Conservation (phyloP, 2,329 filamentous ascomycete species). For the Penicillium occitanis region DNA sequence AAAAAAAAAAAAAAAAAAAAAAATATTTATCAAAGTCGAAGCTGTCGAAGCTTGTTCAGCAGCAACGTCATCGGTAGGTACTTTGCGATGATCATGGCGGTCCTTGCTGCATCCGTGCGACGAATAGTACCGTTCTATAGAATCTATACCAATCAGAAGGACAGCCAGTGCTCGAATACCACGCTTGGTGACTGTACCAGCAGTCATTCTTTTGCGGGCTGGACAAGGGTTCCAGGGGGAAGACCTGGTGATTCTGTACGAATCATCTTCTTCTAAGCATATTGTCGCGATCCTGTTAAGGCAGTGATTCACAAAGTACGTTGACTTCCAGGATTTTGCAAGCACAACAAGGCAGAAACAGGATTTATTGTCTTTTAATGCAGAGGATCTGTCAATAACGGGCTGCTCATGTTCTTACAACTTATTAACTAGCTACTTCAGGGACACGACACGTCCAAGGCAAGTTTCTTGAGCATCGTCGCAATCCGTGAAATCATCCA, state of each 20-base stretch:
- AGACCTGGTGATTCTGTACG: not conserved
- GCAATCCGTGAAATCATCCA: not conserved
- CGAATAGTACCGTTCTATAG: not conserved
- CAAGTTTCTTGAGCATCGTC: not conserved
- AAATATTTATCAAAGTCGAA: not conserved
- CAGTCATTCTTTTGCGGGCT: not conserved
- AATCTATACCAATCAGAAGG: not conserved
- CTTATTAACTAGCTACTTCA: not conserved
- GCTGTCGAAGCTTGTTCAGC: not conserved
- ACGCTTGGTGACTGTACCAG: not conserved
- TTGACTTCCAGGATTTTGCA: not conserved
- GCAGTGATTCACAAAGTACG: not conserved
- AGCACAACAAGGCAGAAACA: not conserved
- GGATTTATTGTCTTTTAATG: not conserved
- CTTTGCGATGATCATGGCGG: not conserved
- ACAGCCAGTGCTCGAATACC: not conserved
- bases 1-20: not conserved
- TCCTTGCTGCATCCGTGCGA: not conserved
- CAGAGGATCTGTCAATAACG: not conserved
- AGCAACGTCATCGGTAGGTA: conserved; percentile 4
- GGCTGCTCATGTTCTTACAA: not conserved
- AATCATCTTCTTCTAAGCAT: not conserved
- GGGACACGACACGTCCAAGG: not conserved
- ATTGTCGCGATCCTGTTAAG: not conserved
- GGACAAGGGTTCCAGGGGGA: not conserved